Conservation (phyloP, 1,284 basidiomycete genomes). For the Cutaneotrichosporon sp. region DNA sequence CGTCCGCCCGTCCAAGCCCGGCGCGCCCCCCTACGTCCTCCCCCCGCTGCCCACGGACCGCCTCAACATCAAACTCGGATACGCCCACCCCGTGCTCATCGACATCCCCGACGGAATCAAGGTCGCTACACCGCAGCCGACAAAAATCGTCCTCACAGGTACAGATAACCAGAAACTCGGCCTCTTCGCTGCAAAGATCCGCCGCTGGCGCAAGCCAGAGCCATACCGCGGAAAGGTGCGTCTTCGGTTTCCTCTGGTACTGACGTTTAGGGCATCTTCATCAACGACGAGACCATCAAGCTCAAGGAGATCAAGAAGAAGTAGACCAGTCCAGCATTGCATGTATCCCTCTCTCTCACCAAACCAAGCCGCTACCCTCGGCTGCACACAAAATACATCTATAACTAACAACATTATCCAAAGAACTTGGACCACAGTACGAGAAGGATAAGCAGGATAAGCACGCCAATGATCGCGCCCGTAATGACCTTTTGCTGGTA, state of each 20-base stretch:
- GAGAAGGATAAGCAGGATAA: conserved; percentile 47
- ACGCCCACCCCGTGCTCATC: conserved; percentile 78
- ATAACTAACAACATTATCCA: conserved; percentile 5
- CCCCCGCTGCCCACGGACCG: conserved; percentile 34
- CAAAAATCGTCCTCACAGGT: conserved; percentile 52
- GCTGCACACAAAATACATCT: background rate
- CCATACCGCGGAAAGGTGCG: conserved; percentile 95
- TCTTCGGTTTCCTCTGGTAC: conserved; percentile 15
- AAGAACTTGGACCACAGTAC: conserved; percentile 48
- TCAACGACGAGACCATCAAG: conserved; percentile 79
- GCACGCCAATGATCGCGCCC: conserved; percentile 46
- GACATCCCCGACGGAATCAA: conserved; percentile 75
- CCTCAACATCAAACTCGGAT: conserved; percentile 85
- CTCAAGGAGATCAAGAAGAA: conserved; percentile 94
- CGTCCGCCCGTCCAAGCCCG: conserved; percentile 15
- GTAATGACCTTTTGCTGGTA: conserved; percentile 50
- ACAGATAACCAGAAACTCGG: conserved; percentile 62
- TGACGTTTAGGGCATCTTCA: conserved; percentile 71
- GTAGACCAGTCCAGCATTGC: conserved; percentile 51
- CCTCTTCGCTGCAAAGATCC: conserved; percentile 79
- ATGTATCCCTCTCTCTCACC: conserved; percentile 23
- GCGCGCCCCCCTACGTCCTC: conserved; percentile 19
- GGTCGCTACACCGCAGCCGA: conserved; percentile 53
- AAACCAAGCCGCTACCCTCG: background rate
- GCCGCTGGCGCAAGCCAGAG: conserved; percentile 81